A percentile compares a stretch with the other conserved stretches of the same genome.
These are phyloP conservation scores for Xerocomellus intermedius DNA, from an alignment of 768 basidiomycete species.

Conservation along the genomic window DNA sequence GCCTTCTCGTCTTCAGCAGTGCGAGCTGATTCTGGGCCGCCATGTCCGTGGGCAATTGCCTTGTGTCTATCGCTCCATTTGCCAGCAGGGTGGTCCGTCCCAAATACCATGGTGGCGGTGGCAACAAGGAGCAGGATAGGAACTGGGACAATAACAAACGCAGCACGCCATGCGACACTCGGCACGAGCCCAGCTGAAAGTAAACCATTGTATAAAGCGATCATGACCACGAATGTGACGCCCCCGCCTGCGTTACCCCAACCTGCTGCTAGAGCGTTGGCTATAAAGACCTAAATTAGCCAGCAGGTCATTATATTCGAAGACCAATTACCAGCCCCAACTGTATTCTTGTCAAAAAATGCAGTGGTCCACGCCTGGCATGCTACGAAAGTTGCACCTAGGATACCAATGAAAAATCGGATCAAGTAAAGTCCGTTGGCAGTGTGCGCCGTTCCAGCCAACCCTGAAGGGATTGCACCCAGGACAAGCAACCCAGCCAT, in stretches of 20 bases:
- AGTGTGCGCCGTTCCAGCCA: slow-evolving; percentile 34
- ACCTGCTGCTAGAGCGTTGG: slow-evolving; percentile 3
- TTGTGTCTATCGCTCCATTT: slow-evolving; percentile 12
- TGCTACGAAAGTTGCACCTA: slow-evolving; percentile 60
- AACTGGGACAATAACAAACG: slow-evolving; percentile 57
- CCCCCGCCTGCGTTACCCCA: slow-evolving; percentile 7
- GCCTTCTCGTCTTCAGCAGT: slow-evolving; percentile 13
- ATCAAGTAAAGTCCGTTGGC: slow-evolving; percentile 41
- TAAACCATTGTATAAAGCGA: slow-evolving; percentile 40
- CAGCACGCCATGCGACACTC: slow-evolving; percentile 51
- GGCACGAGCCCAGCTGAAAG: slow-evolving; percentile 35
- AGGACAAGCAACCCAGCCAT: slow-evolving; percentile 6
- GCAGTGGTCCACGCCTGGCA: slow-evolving; percentile 61
- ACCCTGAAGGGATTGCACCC: slow-evolving; percentile 6
- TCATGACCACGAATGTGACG: slow-evolving; percentile 9
- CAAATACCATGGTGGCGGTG: not conserved
- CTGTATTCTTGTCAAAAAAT: slow-evolving; percentile 54
- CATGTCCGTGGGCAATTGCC: not conserved
- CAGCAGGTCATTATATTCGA: not conserved
- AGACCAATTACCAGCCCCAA: slow-evolving; percentile 32
- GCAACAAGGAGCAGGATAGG: slow-evolving; percentile 49
- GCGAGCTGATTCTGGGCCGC: not conserved
- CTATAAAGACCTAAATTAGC: not conserved
- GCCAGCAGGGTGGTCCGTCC: slow-evolving; percentile 9
- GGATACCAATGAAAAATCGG: slow-evolving; percentile 60